Base-by-base conservation (phyloP, 1,284 basidiomycete species). In the Agroathelia rolfsii region DNA sequence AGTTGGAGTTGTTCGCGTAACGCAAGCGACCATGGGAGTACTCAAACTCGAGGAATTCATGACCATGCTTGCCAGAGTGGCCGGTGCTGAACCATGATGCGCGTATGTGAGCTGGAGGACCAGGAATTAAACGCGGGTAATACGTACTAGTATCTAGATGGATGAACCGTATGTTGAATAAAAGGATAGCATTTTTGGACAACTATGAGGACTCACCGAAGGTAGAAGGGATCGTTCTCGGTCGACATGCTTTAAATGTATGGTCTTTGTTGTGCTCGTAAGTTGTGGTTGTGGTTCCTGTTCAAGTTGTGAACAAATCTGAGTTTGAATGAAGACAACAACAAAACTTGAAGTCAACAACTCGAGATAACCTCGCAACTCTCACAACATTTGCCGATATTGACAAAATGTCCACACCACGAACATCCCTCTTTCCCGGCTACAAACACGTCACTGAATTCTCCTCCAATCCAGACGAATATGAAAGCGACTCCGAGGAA, bases 1-100 rank as follows among this genome's bases (percentile, higher is more conserved):
- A 98, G 61, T 98, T 98, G 13, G 92, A 96, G 71, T 98, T 98
- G 71, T 98, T 96, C 41, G 95, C 94, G 56, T 98, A 99, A 46
- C 94, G 76, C 42, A 98, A 70, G 38, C 94, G 79, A 6, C 94
- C 95, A 59, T 94, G 84, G 8, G 86, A 85, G 64, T 96, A 96
- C 61, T 98, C 94, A 51, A 97, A 98, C 59, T 99, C 95, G 30
- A 99, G 72, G 55, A 98, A 98, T 56, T 95, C 92, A 62, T 95
- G 92, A 12, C 92, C 92, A 50, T 95, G 90, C 57, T 89, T 89
- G 39, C 92, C 92, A 47, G 87, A 88, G 59, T 95, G 92, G 15
- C 92, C 92, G 27, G 88, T 90, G 60, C 88, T 92, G 53, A 22
- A 49, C 30, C 28, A 36, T 11, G 30, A 35, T 27, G 27, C 28